Percentiles rank a stretch among this genome's conserved stretches.
Evolutionary conservation across 768 basidiomycete species (phyloP).

Genomic region (Mrakia gelida): DNA sequence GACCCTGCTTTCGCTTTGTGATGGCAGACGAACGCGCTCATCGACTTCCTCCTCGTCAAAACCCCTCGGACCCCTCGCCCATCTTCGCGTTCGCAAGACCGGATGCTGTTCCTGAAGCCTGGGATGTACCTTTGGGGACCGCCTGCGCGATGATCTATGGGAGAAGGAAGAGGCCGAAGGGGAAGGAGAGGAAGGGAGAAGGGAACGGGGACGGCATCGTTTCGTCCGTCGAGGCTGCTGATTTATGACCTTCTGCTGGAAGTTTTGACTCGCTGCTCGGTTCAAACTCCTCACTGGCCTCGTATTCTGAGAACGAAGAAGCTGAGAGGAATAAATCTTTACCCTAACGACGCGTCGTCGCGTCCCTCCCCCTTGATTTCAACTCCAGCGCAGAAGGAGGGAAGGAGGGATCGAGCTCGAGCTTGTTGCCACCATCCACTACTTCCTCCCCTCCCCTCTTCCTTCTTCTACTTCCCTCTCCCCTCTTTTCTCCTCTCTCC

Average conservation of each 20-base stretch:
- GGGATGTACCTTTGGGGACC: slow-evolving; percentile 13
- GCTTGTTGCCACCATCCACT: background rate
- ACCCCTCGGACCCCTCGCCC: background rate
- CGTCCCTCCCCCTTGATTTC: background rate
- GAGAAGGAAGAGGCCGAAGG: background rate
- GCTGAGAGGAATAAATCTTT: too few species aligned
- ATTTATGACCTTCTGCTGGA: background rate
- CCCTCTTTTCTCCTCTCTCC: background rate
- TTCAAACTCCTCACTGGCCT: too few species aligned
- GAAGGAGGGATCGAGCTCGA: background rate
- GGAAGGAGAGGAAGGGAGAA: background rate
- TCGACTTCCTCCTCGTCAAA: background rate
- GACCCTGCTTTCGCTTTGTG: background rate
- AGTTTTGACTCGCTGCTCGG: too few species aligned
- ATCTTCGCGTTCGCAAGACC: slow-evolving; percentile 6
- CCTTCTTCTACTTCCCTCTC: background rate
- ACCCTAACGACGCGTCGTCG: background rate
- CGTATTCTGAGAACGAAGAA: too few species aligned
- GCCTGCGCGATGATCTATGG: slow-evolving; percentile 18
- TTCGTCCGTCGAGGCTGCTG: background rate
- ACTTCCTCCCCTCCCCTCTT: too few species aligned
- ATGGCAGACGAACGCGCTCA: slow-evolving; percentile 21
- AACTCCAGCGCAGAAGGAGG: background rate
- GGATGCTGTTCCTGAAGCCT: slow-evolving; percentile 6
- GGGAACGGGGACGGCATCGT: too few species aligned